Evolutionary conservation across 352 stramenopile species (phyloP).

Genomic region (Globisporangium cylindrosporum): DNA sequence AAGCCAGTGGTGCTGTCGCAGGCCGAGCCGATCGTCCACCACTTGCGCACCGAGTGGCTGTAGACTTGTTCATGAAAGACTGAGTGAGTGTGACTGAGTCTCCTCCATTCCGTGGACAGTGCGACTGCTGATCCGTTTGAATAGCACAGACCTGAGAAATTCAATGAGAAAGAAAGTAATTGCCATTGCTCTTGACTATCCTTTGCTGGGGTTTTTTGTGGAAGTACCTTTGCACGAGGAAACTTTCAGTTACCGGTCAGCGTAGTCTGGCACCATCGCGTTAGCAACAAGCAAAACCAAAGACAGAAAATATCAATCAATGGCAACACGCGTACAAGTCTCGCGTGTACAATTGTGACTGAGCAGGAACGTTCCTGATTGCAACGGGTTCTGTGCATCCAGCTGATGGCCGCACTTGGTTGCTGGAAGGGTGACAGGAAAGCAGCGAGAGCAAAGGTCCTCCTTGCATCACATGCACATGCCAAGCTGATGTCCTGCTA

Average conservation of each 20-base stretch:
- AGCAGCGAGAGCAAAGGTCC: not conserved
- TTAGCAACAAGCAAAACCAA: not conserved
- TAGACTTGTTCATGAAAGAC: constrained; percentile 15
- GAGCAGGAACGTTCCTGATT: too few relatives aligned
- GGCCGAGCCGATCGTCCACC: constrained; percentile 31
- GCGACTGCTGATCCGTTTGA: not conserved
- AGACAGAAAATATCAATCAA: not conserved
- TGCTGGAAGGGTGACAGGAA: not conserved
- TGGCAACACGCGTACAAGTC: not conserved
- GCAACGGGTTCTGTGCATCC: not conserved
- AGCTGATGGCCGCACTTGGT: not conserved
- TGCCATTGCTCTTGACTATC: too few relatives aligned
- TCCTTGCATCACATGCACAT: not conserved
- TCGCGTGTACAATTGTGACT: not conserved
- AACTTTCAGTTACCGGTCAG: too few relatives aligned
- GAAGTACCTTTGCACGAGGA: too few relatives aligned
- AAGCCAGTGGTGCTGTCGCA: constrained; percentile 25
- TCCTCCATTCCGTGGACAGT: not conserved
- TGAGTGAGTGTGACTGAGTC: not conserved
- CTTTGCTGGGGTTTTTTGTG: too few relatives aligned
- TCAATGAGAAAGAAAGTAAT: too few relatives aligned
- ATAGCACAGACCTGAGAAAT: not conserved
- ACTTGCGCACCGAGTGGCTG: constrained; percentile 34
- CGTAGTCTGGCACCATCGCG: too few relatives aligned
- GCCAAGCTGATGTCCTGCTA: not conserved